A percentile compares a stretch with the other conserved stretches of the same genome.
These are phyloP conservation scores for Kalaharituber pfeilii DNA, from an alignment of 2,329 filamentous ascomycete species.

Conservation along the genomic window DNA sequence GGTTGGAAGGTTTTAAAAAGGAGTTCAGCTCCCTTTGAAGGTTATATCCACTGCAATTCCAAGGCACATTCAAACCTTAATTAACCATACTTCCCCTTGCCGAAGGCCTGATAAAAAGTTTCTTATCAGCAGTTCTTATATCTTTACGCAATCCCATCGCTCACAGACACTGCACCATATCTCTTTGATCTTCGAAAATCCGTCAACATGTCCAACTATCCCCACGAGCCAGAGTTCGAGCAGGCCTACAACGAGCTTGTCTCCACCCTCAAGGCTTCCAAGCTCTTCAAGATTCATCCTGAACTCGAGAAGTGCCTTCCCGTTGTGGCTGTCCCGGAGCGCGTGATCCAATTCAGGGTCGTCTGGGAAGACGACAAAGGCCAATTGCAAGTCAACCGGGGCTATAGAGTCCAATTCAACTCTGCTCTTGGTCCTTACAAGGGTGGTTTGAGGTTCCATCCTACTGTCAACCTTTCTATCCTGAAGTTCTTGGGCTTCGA, in stretches of 20 bases:
- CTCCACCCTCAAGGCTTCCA: slow-evolving; percentile 84
- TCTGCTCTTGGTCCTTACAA: slow-evolving; percentile 95
- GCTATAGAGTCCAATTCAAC: slow-evolving; percentile 97
- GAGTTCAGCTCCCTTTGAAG: neutral
- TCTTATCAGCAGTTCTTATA: neutral
- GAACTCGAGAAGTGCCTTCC: slow-evolving; percentile 84
- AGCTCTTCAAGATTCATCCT: slow-evolving; percentile 82
- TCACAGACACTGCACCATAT: neutral
- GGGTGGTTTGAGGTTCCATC: slow-evolving; percentile 89
- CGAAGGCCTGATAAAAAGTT: neutral
- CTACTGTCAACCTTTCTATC: slow-evolving; percentile 60
- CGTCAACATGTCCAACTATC: slow-evolving; percentile 59
- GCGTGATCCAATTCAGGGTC: slow-evolving; percentile 91
- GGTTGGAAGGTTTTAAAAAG: neutral
- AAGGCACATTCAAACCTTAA: neutral
- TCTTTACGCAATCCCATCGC: neutral
- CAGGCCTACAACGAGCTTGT: slow-evolving; percentile 96
- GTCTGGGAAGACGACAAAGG: slow-evolving; percentile 92
- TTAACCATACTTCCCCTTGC: neutral
- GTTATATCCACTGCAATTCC: neutral
- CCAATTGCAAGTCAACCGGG: slow-evolving; percentile 31
- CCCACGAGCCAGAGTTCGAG: slow-evolving; percentile 89
- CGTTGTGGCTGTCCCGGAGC: slow-evolving; percentile 80
- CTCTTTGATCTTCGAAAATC: neutral
- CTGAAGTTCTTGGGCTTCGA: slow-evolving; percentile 98